Percentiles rank a stretch among this genome's conserved stretches.
Evolutionary conservation across 2,329 filamentous ascomycete genomes (phyloP).

Genomic region (Aspergillus sclerotialis): DNA sequence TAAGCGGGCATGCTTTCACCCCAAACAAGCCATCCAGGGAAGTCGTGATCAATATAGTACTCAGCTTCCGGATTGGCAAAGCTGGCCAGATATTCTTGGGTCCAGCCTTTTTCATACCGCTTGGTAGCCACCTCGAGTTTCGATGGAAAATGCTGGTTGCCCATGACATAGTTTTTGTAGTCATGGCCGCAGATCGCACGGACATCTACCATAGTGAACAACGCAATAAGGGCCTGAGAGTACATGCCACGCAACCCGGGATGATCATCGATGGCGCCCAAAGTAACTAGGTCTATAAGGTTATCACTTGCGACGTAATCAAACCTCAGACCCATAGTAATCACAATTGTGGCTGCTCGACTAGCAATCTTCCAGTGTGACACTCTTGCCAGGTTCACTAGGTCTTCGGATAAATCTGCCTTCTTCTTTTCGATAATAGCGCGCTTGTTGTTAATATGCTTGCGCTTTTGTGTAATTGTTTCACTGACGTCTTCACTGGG

Average conservation of each 20-base stretch:
- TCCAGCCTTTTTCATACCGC: slow-evolving; percentile 71
- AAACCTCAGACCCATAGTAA: slow-evolving; percentile 87
- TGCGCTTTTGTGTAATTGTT: slow-evolving; percentile 53
- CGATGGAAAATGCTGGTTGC: slow-evolving; percentile 70
- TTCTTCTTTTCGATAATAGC: slow-evolving; percentile 78
- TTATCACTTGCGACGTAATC: slow-evolving; percentile 74
- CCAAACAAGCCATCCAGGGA: slow-evolving; percentile 96
- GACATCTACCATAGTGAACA: slow-evolving; percentile 83
- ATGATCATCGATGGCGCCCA: slow-evolving; percentile 82
- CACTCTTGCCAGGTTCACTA: slow-evolving; percentile 67
- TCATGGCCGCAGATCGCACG: slow-evolving; percentile 79
- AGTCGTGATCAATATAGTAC: slow-evolving; percentile 86
- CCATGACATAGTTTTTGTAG: slow-evolving; percentile 78
- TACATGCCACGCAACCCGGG: slow-evolving; percentile 78
- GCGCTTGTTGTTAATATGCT: slow-evolving; percentile 68
- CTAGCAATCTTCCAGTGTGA: slow-evolving; percentile 97
- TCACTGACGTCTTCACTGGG: slow-evolving; percentile 58
- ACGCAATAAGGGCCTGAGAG: slow-evolving; percentile 66
- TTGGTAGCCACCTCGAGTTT: slow-evolving; percentile 68
- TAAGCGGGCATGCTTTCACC: slow-evolving; percentile 77
- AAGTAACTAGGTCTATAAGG: slow-evolving; percentile 75
- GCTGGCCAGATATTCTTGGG: slow-evolving; percentile 64
- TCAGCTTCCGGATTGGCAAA: slow-evolving; percentile 74
- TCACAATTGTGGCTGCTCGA: slow-evolving; percentile 80
- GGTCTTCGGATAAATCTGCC: slow-evolving; percentile 67